These are phyloP conservation scores for Arthrobotrys musiformis DNA, from an alignment of 2,329 filamentous ascomycete species.

Conservation along the genomic window DNA sequence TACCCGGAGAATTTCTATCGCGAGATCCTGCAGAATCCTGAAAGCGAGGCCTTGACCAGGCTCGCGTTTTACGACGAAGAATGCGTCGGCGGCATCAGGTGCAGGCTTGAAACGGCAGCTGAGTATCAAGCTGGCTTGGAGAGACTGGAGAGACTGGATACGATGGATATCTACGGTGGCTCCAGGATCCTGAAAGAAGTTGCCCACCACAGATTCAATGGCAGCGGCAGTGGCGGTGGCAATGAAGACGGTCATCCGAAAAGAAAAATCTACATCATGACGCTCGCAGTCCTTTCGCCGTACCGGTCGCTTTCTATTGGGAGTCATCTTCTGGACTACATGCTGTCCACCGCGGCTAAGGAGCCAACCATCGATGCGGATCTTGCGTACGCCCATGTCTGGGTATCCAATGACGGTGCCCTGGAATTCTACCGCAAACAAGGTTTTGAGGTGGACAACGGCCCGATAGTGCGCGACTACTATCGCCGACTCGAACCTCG, in stretches of 20 bases:
- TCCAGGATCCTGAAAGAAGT: conserved; percentile 62
- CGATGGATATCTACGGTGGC: background rate
- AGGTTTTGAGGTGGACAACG: conserved; percentile 67
- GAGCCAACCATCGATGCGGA: conserved; percentile 63
- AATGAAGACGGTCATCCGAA: conserved; percentile 4
- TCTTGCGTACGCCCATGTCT: conserved; percentile 73
- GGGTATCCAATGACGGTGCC: conserved; percentile 74
- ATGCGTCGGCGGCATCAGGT: conserved; percentile 71
- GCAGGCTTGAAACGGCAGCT: conserved; percentile 71
- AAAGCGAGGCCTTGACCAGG: conserved; percentile 57
- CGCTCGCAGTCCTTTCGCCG: conserved; percentile 72
- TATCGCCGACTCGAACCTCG: conserved; percentile 72
- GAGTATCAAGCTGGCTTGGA: conserved; percentile 40
- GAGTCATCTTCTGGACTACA: conserved; percentile 69
- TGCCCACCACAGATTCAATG: background rate
- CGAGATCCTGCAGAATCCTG: conserved; percentile 66
- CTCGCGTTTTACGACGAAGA: conserved; percentile 58
- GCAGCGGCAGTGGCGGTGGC: background rate
- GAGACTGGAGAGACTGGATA: conserved; percentile 11
- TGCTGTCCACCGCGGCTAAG: conserved; percentile 64
- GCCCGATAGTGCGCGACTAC: conserved; percentile 67
- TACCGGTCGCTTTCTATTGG: conserved; percentile 72
- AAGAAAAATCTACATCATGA: conserved; percentile 72
- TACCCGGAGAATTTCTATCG: conserved; percentile 75
- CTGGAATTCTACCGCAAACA: conserved; percentile 72